Evolutionary conservation across 805 yeast species (phyloP).

Genomic region (Cyberlindnera saturnus): DNA sequence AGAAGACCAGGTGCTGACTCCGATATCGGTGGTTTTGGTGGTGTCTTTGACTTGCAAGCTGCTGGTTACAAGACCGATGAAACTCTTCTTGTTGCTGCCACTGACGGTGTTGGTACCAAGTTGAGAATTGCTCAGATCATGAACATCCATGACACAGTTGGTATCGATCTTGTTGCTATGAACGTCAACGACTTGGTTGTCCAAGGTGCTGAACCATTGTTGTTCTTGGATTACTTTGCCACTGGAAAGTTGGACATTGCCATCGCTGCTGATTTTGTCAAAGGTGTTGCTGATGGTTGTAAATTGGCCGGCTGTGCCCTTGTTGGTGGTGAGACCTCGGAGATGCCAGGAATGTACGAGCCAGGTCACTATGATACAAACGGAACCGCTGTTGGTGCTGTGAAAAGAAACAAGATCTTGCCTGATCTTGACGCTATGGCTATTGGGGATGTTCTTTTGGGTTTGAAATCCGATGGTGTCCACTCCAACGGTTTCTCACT

Average conservation of each 20-base stretch:
- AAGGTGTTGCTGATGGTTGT: conserved; percentile 97
- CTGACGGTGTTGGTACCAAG: conserved; percentile 99
- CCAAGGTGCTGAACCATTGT: conserved; percentile 97
- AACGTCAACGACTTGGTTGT: conserved; percentile 96
- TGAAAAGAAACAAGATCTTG: conserved; percentile 61
- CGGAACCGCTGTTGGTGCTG: conserved; percentile 99
- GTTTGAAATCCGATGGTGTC: conserved; percentile 85
- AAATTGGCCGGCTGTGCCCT: conserved; percentile 92
- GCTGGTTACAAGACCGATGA: conserved; percentile 72
- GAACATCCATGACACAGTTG: conserved; percentile 92
- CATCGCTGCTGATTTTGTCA: conserved; percentile 82
- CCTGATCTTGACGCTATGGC: conserved; percentile 67
- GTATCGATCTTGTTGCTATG: conserved; percentile 98
- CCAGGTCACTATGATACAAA: conserved; percentile 96
- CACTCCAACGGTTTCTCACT: conserved; percentile 97
- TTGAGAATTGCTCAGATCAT: conserved; percentile 88
- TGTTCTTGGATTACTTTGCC: conserved; percentile 95
- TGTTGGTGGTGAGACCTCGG: conserved; percentile 98
- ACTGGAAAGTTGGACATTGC: conserved; percentile 83
- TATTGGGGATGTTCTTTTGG: conserved; percentile 77
- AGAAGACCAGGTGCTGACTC: conserved; percentile 95
- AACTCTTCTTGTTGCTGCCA: conserved; percentile 89
- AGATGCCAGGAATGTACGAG: conserved; percentile 98
- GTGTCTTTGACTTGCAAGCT: conserved; percentile 81
- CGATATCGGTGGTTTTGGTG: conserved; percentile 98